Evolutionary conservation across 164 flowering plant species (phyloP).

Genomic region (Magnolia officinalis): DNA sequence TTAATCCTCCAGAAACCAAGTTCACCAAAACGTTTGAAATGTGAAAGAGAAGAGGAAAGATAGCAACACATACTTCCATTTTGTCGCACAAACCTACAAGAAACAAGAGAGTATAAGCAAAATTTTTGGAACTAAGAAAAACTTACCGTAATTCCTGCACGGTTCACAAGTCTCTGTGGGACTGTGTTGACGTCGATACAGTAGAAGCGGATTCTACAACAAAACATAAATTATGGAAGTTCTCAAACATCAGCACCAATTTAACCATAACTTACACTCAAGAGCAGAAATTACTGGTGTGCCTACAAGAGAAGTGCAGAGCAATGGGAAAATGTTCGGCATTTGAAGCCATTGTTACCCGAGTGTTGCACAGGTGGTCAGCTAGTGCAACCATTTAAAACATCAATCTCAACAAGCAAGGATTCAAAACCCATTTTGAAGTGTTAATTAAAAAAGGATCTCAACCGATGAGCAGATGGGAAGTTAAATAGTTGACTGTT

Average conservation of each 20-base stretch:
- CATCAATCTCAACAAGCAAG: neutral
- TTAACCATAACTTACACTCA: neutral
- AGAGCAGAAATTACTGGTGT: neutral
- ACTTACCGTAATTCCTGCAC: constrained; percentile 83
- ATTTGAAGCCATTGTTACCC: neutral
- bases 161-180: constrained; percentile 72
- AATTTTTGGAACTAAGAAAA: neutral
- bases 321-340: neutral
- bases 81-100: neutral
- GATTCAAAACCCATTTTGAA: neutral
- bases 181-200: constrained; percentile 74
- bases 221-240: neutral
- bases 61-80: neutral
- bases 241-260: constrained; percentile 1
- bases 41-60: neutral
- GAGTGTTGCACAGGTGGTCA: too few species aligned
- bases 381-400: neutral
- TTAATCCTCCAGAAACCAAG: neutral
- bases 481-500: neutral
- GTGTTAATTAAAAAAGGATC: neutral
- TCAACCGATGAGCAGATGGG: neutral
- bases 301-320: neutral
- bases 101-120: neutral
- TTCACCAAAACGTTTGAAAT: neutral
- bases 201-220: constrained; percentile 65